Base-by-base conservation (phyloP, 345 rosid genomes). In the Barbarea vulgaris region DNA sequence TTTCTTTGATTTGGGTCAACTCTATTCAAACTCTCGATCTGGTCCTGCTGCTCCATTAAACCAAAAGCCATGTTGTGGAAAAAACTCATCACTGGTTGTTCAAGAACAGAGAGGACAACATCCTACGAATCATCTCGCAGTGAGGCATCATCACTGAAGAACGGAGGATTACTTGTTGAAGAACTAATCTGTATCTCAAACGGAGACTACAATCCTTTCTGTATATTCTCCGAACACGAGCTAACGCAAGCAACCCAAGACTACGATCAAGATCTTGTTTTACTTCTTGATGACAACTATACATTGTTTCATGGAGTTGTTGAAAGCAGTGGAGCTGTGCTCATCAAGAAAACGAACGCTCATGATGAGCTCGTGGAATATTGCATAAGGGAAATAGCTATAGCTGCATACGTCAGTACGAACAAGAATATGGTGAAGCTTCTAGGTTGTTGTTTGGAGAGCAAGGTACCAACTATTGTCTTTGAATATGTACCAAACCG, bases 371-470 rank as follows among this genome's bases (percentile, higher is more conserved):
- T 57, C 17, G 56, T 69, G 28, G 74, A 69, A 0, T 57, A 69
- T 28, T 56, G 73, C 44, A 8, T 57, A 42, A 42, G 55, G 7
- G 55, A 69, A 56, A 69, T 69, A 9, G 74, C 74, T 1, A 14
- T 69, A 28, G 19, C 64, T 56, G 64, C 64, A 7, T 28, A 69
- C 12, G 31, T 69, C 0, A 69, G 64, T 4, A 41, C 54, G 22
- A 69, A 56, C n/a, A 28, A 1, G 21, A 42, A 69, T 9, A 6
- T 69, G 10, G 56, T 58, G 33, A 70, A 70, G 46, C 74, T 70
- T 6, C 3, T 70, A 1, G 74, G 74, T 0, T 70, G 74, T 70
- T 57, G 74, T 2, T 57, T 70, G 8, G 74, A 57, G 30, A 70
- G 12, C 56, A 70, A 30, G 65, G 46, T 70, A 70, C 74, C 65